Evolutionary conservation across 1,284 basidiomycete genomes (phyloP).

Genomic region (Trametes versicolor): DNA sequence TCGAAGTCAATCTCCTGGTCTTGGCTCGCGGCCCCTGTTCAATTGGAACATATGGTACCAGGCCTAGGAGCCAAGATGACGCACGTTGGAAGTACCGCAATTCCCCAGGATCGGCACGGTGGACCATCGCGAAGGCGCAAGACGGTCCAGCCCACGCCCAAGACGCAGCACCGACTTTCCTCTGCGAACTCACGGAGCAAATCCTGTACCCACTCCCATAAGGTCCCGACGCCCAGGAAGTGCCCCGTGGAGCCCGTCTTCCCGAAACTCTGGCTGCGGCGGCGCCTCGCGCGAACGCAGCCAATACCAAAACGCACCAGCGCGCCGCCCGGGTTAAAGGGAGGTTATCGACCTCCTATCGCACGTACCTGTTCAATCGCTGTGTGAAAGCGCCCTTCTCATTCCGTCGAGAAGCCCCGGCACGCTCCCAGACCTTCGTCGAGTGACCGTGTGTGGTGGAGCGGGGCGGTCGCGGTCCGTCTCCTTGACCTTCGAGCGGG

Average conservation of each 20-base stretch:
- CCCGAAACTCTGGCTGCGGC: slow-evolving; percentile 6
- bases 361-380: background rate
- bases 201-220: slow-evolving; percentile 8
- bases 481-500: slow-evolving; percentile 8
- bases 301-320: background rate
- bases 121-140: slow-evolving; percentile 1
- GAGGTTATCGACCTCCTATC: slow-evolving; percentile 20
- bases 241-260: slow-evolving; percentile 10
- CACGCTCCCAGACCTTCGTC: slow-evolving; percentile 17
- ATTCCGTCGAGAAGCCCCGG: slow-evolving; percentile 27
- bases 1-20: background rate
- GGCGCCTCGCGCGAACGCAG: background rate
- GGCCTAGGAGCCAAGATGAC: background rate
- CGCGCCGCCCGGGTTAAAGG: slow-evolving; percentile 3
- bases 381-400: slow-evolving; percentile 23
- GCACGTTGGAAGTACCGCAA: background rate
- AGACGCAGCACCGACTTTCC: slow-evolving; percentile 2
- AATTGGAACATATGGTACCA: background rate
- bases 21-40: background rate
- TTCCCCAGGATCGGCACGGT: background rate
- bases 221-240: slow-evolving; percentile 4
- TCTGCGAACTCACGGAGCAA: slow-evolving; percentile 9
- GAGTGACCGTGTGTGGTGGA: slow-evolving; percentile 22
- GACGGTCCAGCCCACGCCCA: slow-evolving; percentile 5
- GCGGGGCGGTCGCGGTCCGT: slow-evolving; percentile 21